Percentiles rank a stretch among this genome's conserved stretches.
Evolutionary conservation across 768 basidiomycete species (phyloP).

Genomic region (Phallus indusiatus): DNA sequence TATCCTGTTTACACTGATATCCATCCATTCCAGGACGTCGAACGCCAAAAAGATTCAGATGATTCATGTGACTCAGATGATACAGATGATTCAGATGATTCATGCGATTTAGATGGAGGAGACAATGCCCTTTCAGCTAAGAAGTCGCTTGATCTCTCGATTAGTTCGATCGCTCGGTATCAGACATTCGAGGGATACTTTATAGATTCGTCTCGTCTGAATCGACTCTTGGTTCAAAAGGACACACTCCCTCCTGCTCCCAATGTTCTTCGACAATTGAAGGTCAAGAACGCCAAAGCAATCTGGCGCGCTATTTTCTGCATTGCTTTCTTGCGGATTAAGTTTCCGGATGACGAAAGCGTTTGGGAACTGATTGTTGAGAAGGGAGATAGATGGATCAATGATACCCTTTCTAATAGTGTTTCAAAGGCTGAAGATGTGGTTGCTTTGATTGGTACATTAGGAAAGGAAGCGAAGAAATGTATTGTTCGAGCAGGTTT

Average conservation of each 20-base stretch:
- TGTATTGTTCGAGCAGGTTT: neutral
- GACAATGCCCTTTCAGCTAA: too few species aligned
- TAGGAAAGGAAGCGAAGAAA: neutral
- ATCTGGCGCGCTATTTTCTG: constrained; percentile 43
- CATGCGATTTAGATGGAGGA: too few species aligned
- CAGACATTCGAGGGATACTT: constrained; percentile 9
- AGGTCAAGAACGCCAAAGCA: neutral
- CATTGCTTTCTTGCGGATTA: constrained; percentile 34
- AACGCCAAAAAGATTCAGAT: too few species aligned
- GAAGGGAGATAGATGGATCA: constrained; percentile 32
- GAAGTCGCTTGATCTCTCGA: too few species aligned
- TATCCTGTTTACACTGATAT: too few species aligned
- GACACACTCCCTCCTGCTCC: neutral
- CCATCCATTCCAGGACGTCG: too few species aligned
- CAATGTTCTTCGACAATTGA: neutral
- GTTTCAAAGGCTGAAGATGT: neutral
- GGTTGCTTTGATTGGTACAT: neutral
- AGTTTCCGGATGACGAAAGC: constrained; percentile 29
- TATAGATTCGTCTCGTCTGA: neutral
- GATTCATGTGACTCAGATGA: too few species aligned
- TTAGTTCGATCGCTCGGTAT: neutral
- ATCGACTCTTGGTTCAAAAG: neutral
- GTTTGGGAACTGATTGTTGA: constrained; percentile 31
- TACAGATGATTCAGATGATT: too few species aligned
- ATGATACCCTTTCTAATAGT: neutral